These are phyloP conservation scores for Asclepias syriaca DNA, from an alignment of 257 asterid species.

Conservation along the genomic window DNA sequence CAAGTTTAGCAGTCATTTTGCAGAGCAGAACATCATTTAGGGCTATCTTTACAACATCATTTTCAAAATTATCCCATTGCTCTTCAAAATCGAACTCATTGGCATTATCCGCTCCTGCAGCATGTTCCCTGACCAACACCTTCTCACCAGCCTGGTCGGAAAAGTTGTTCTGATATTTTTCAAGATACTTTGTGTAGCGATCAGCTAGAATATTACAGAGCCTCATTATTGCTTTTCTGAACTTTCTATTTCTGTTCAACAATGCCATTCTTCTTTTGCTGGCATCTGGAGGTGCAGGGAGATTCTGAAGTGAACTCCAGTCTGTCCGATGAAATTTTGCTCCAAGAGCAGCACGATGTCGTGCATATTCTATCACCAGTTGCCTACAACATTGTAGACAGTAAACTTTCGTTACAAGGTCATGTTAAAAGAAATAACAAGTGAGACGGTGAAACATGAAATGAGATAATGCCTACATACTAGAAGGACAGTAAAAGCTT, in stretches of 20 bases:
- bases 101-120: constrained; percentile 23
- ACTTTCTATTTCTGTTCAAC: constrained; percentile 42
- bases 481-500: background rate
- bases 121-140: constrained; percentile 29
- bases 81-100: constrained; percentile 23
- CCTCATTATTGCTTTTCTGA: constrained; percentile 64
- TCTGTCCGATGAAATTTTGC: constrained; percentile 66
- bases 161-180: constrained; percentile 43
- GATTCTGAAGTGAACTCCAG: constrained; percentile 68
- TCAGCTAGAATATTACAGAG: constrained; percentile 65
- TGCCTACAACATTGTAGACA: constrained; percentile 35
- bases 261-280: constrained; percentile 85
- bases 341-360: constrained; percentile 77
- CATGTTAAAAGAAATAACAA: background rate
- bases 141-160: constrained; percentile 32
- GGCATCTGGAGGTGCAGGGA: constrained; percentile 75
- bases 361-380: constrained; percentile 74
- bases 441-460: background rate
- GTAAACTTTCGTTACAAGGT: background rate
- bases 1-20: constrained; percentile 52
- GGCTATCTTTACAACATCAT: constrained; percentile 46
- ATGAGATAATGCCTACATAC: too few species aligned
- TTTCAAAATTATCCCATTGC: constrained; percentile 78
- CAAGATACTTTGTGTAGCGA: constrained; percentile 56
- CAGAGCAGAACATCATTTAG: constrained; percentile 57